Base-by-base conservation (phyloP, 2,329 filamentous ascomycete species). In the Penicillium sp. region DNA sequence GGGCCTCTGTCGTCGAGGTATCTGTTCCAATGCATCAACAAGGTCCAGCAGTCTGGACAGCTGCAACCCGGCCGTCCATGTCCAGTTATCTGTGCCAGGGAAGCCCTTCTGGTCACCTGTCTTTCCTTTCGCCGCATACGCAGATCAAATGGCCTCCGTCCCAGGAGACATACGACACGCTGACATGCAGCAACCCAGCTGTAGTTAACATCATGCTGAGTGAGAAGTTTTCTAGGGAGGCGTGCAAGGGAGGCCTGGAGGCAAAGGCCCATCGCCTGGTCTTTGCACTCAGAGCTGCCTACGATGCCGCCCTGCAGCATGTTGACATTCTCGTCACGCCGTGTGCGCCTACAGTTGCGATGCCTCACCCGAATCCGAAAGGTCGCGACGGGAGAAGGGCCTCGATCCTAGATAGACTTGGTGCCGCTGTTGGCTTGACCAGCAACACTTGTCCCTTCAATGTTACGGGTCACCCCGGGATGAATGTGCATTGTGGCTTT, bases 311-410 rank as follows among this genome's bases (percentile, higher is more conserved):
- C 0, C 62, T 82, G 8, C 63, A 66, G 25, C 62, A 72, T 0
- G 69, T 76, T n/a, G 80, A 82, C 59, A 72, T 82, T 6, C 65
- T 82, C 10, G 60, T 82, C 40, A 77, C 77, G 52, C 80, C 80
- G 0, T 73, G 76, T 8, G 77, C 75, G 29, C 77, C 78, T 7
- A 74, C 73, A 0, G 75, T 80, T 2, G 79, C 74, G 0, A 74
- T 73, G 49, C 75, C 67, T 5, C 76, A 79, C 61, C 74, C 73
- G 59, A 21, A 55, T 65, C 52, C 66, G 66, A 44, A 64, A 60
- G 31, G 44, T 38, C 46, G 6, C 16, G 13, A 46, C 44, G n/a
- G 51, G 34, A 6, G 39, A 48, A 9, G 15, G 2, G 46, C 57
- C 4, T 53, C 45, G 16, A 68, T 77, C 3, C 68, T 69, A 56